Base-by-base conservation (phyloP, 345 rosid species). In the Populus ilicifolia region DNA sequence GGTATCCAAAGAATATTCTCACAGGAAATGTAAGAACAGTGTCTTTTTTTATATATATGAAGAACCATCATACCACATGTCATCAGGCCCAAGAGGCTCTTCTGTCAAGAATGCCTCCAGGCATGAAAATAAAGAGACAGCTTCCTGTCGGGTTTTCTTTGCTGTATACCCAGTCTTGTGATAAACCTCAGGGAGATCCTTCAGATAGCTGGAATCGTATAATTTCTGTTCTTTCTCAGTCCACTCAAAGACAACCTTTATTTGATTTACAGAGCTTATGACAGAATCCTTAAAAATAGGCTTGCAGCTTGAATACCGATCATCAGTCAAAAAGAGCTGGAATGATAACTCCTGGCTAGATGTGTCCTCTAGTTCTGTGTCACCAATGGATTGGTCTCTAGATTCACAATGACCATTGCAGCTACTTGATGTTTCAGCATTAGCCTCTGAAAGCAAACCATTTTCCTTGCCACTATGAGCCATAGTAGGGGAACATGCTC, bases 81-180 rank as follows among this genome's bases (percentile, higher is more conserved):
- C 97, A 78, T 95, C 96, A 70, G 97, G 93, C 75, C 97, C 98
- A 0, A 93, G 86, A 44, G 98, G 99, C 77, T 93, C 99, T 84
- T 95, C 99, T 54, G 87, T 91, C 93, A 95, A 79, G 86, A 90
- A 93, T 23, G 94, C 96, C 83, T 93, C 99, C 86, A 95, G 83
- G 80, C 99, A 95, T n/a, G 97, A 92, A 88, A 90, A 95, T 73
- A 95, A 79, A 30, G 97, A 89, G 75, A 91, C 89, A 66, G 93
- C 89, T 86, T 92, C 96, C 80, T 92, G 90, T 75, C 84, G 85
- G 67, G 97, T 91, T 83, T 93, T 93, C 85, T 96, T 96, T 18
- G 82, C 87, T 23, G 80, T 80, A 78, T 83, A 85, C 68, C 84
- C 90, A 48, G 87, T 83, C 88, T 90, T 92, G 52, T 83, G 82